A percentile compares a stretch with the other conserved stretches of the same genome.
phyloP scores from a whole-genome alignment of 805 yeast species.

The Kodamaea kaohsiungensis region DNA sequence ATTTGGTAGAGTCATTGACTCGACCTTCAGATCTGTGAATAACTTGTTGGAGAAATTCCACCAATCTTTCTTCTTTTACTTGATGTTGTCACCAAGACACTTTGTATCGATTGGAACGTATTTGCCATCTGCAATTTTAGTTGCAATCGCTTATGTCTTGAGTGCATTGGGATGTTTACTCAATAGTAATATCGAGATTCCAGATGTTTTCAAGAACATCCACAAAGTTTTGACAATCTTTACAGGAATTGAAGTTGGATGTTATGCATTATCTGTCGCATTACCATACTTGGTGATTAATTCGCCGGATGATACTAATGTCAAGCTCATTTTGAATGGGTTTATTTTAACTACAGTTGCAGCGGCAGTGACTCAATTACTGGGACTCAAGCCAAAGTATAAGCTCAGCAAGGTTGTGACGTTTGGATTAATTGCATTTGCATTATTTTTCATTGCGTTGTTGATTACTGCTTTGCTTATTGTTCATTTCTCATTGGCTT shows the following conservation, averaged over 20 bases:
- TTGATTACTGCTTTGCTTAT: conserved; percentile 72
- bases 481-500: conserved; percentile 81
- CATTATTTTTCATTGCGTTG: conserved; percentile 60
- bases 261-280: conserved; percentile 23
- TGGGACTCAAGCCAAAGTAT: conserved; percentile 5
- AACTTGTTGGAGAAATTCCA: conserved; percentile 94
- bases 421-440: conserved; percentile 43
- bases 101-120: conserved; percentile 95
- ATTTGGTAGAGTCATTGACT: conserved; percentile 87
- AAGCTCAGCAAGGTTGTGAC: conserved; percentile 22
- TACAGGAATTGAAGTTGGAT: conserved; percentile 26
- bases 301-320: conserved; percentile 14
- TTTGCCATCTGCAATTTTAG: conserved; percentile 77
- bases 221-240: conserved; percentile 28
- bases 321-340: conserved; percentile 17
- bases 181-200: conserved; percentile 38
- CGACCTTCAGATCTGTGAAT: conserved; percentile 83
- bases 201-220: conserved; percentile 21
- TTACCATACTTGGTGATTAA: conserved; percentile 26
- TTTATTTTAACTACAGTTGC: conserved; percentile 17
- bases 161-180: conserved; percentile 62
- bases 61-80: conserved; percentile 92
- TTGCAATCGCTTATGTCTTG: conserved; percentile 68
- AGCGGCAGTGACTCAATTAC: conserved; percentile 16
- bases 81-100: conserved; percentile 70